These are phyloP conservation scores for Asterella californica DNA, from an alignment of 225 moss, liverwort and hornwort species.

Conservation along the genomic window DNA sequence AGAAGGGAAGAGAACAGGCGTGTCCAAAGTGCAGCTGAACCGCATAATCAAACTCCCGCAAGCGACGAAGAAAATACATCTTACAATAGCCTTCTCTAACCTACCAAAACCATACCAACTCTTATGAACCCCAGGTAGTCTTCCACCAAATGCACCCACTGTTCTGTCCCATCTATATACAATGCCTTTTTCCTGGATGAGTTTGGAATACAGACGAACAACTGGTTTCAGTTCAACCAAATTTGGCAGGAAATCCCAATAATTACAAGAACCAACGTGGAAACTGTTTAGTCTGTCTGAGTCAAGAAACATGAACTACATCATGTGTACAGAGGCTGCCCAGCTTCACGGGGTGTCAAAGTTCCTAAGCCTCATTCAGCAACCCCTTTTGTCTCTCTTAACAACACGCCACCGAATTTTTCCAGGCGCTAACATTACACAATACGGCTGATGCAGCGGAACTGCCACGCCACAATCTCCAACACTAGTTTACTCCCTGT, in stretches of 20 bases:
- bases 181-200: background rate
- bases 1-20: background rate
- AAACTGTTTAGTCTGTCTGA: background rate
- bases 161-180: background rate
- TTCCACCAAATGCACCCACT: background rate
- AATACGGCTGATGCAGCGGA: background rate
- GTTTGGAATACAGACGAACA: background rate
- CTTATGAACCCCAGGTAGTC: background rate
- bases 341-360: background rate
- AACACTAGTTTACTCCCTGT: background rate
- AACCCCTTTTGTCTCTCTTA: background rate
- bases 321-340: slow-evolving; percentile 5
- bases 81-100: background rate
- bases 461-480: background rate
- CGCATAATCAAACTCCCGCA: background rate
- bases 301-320: background rate
- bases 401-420: background rate
- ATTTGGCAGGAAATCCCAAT: background rate
- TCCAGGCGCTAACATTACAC: background rate
- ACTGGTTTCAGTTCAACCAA: background rate
- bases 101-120: background rate
- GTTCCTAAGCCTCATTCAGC: background rate
- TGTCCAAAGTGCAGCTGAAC: background rate
- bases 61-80: background rate
- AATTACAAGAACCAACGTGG: background rate